A percentile compares a stretch with the other conserved stretches of the same genome.
Evolutionary conservation across 106 monocot genomes (phyloP).

Genomic region (Iris macrosiphon): DNA sequence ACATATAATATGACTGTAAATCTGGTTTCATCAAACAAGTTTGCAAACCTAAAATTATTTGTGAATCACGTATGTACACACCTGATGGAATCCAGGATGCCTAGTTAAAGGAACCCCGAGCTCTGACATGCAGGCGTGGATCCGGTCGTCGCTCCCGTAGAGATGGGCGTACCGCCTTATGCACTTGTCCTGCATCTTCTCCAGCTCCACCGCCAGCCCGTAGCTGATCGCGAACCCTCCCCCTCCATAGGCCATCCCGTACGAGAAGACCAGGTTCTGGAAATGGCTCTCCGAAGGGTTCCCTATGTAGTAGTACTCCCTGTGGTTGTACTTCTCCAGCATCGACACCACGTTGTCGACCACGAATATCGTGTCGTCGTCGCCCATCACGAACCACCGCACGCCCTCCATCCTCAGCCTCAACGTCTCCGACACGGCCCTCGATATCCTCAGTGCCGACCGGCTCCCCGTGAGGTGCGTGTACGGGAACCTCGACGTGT

Average conservation of each 20-base stretch:
- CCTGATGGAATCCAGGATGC: slow-evolving; percentile 53
- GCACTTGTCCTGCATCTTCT: slow-evolving; percentile 36
- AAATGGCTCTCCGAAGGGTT: slow-evolving; percentile 45
- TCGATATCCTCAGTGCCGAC: slow-evolving; percentile 77
- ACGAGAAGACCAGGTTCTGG: slow-evolving; percentile 48
- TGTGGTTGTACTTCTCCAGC: slow-evolving; percentile 36
- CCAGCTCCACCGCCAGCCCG: slow-evolving; percentile 28
- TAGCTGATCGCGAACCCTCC: slow-evolving; percentile 53
- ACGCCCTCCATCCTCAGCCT: slow-evolving; percentile 32
- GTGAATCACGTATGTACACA: too few species aligned
- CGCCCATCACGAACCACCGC: slow-evolving; percentile 87
- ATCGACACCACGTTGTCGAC: slow-evolving; percentile 32
- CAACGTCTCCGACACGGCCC: slow-evolving; percentile 73
- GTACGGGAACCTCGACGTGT: slow-evolving; percentile 69
- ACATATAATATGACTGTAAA: too few species aligned
- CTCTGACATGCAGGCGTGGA: slow-evolving; percentile 66
- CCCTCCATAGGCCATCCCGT: slow-evolving; percentile 53
- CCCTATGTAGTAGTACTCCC: slow-evolving; percentile 41
- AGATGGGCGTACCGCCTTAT: slow-evolving; percentile 32
- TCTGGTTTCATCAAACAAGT: too few species aligned
- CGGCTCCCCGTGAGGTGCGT: slow-evolving; percentile 69
- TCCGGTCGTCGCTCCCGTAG: slow-evolving; percentile 56
- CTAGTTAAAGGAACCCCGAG: slow-evolving; percentile 48
- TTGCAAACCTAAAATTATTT: too few species aligned
- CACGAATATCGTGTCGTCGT: slow-evolving; percentile 80